A percentile compares a stretch with the other conserved stretches of the same genome.
Conservation (phyloP, 2,329 filamentous ascomycete genomes). For the Claviceps paspali region DNA sequence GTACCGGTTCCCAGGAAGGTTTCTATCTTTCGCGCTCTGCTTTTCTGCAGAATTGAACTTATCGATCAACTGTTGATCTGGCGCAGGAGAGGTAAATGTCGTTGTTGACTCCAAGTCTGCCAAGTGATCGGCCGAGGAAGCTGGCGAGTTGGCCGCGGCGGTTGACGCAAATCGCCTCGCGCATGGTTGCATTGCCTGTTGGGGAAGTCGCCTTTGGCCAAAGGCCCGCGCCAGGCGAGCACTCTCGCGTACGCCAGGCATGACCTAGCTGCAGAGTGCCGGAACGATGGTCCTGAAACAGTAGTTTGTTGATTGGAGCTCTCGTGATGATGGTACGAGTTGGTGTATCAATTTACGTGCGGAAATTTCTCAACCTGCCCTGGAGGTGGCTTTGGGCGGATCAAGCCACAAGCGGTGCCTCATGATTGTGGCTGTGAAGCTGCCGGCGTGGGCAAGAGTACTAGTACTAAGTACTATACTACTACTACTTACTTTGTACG, state of each 20-base stretch:
- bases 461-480: too few relatives aligned
- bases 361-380: conserved; percentile 17
- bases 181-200: conserved; percentile 12
- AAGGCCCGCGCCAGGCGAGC: conserved; percentile 20
- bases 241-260: conserved; percentile 27
- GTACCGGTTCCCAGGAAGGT: conserved; percentile 33
- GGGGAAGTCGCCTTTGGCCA: conserved; percentile 14
- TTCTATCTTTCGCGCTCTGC: conserved; percentile 17
- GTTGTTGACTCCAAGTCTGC: conserved; percentile 36
- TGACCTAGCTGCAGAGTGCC: conserved; percentile 11
- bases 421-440: conserved; percentile 4
- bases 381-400: conserved; percentile 10
- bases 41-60: conserved; percentile 26
- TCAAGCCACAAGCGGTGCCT: conserved; percentile 11
- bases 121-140: conserved; percentile 16
- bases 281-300: too few relatives aligned
- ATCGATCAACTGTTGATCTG: conserved; percentile 22
- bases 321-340: not conserved
- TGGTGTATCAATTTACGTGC: too few relatives aligned
- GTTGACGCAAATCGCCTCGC: conserved; percentile 31
- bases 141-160: conserved; percentile 19
- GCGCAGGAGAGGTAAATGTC: conserved; percentile 28
- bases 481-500: too few relatives aligned
- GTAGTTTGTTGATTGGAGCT: conserved; percentile 1
- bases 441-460: not conserved